Evolutionary conservation across 495 filamentous ascomycete species (phyloP).

Genomic region (Filosporella fistucella): DNA sequence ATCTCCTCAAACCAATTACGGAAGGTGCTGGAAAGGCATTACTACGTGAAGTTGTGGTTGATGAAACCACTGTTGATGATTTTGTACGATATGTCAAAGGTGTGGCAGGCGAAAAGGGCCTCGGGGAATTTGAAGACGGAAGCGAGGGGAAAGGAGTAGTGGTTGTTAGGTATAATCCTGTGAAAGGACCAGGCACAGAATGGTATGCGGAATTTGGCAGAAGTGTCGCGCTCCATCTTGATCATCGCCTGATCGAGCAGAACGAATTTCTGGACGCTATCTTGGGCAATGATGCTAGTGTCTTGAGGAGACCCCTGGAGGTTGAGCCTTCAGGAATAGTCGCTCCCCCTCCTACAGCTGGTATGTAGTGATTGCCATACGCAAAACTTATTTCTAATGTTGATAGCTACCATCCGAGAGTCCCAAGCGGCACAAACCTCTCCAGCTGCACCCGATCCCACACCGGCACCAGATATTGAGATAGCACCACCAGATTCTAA

Average conservation of each 20-base stretch:
- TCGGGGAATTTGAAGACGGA: slow-evolving; percentile 56
- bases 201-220: slow-evolving; percentile 69
- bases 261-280: slow-evolving; percentile 93
- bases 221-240: slow-evolving; percentile 61
- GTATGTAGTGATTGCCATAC: slow-evolving; percentile 1
- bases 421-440: slow-evolving; percentile 12
- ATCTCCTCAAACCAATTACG: slow-evolving; percentile 65
- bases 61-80: slow-evolving; percentile 67
- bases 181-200: slow-evolving; percentile 51
- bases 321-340: slow-evolving; percentile 17
- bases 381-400: not conserved
- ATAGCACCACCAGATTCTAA: slow-evolving; percentile 8
- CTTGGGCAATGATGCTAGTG: slow-evolving; percentile 65
- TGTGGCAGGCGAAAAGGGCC: slow-evolving; percentile 66
- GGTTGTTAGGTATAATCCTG: slow-evolving; percentile 68
- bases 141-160: slow-evolving; percentile 67
- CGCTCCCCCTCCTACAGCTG: slow-evolving; percentile 10
- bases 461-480: not conserved
- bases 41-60: slow-evolving; percentile 53
- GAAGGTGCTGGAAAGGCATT: slow-evolving; percentile 81
- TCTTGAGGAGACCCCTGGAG: slow-evolving; percentile 59
- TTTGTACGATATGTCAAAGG: slow-evolving; percentile 73
- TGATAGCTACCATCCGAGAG: not conserved
- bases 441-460: slow-evolving; percentile 1
- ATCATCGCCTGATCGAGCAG: slow-evolving; percentile 82